phyloP scores from a whole-genome alignment of 352 stramenopile species.

The Halophytophthora batemanensis region DNA sequence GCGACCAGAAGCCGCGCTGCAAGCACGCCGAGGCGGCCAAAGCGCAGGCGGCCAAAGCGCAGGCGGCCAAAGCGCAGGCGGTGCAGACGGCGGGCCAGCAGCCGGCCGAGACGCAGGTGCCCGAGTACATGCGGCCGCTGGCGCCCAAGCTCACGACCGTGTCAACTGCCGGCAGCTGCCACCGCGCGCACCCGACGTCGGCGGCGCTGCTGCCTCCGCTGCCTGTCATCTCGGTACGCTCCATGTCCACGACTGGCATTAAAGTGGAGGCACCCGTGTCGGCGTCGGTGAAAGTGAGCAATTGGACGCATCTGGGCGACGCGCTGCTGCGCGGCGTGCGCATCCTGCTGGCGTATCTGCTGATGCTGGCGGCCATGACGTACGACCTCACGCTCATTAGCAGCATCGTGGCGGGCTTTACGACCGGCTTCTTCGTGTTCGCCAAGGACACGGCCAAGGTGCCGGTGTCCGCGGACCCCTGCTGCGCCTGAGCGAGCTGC shows the following conservation, averaged over 20 bases:
- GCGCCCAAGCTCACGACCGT: slow-evolving; percentile 15
- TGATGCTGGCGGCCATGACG: slow-evolving; percentile 83
- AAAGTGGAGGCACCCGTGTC: neutral
- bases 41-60: slow-evolving; percentile 19
- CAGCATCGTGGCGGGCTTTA: slow-evolving; percentile 65
- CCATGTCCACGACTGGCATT: neutral
- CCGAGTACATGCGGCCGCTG: slow-evolving; percentile 6
- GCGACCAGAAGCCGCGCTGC: neutral
- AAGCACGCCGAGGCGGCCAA: slow-evolving; percentile 2
- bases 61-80: neutral
- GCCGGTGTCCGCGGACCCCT: slow-evolving; percentile 62
- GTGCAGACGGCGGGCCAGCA: slow-evolving; percentile 20
- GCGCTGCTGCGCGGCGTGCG: slow-evolving; percentile 54
- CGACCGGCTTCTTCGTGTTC: slow-evolving; percentile 64
- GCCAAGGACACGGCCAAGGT: slow-evolving; percentile 69
- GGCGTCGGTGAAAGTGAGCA: slow-evolving; percentile 37
- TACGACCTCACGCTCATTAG: slow-evolving; percentile 64
- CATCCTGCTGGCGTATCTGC: slow-evolving; percentile 74
- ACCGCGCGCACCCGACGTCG: slow-evolving; percentile 7
- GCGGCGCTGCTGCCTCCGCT: slow-evolving; percentile 2
- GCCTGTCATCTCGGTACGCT: slow-evolving; percentile 2
- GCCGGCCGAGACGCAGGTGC: slow-evolving; percentile 3
- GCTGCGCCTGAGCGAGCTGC: slow-evolving; percentile 39
- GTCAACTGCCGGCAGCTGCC: neutral
- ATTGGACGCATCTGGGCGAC: slow-evolving; percentile 56